Evolutionary conservation across 2,329 filamentous ascomycete species (phyloP), one percentile per base, ranked within the genome.

Genomic region (Curvularia sp.): DNA sequence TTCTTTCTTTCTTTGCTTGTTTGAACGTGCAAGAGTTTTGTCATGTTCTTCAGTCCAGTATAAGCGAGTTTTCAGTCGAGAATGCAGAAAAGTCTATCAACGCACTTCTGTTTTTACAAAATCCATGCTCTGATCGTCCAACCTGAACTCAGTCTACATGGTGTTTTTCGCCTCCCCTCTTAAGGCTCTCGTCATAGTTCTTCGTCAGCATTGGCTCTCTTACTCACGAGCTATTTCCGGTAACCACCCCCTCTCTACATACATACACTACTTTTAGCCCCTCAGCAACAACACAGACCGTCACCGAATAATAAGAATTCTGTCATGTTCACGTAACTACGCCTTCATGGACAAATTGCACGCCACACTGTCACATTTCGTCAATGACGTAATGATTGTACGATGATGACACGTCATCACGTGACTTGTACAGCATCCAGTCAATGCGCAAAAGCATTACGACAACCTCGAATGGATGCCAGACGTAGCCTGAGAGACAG

Each of bases 371-470:
- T 49, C 23, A 39, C n/a, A 21, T 25, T 18, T 36, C n/a, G 19
- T 18, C 13, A 21, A 36, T 57, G 55, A 57, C 46, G 56, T 59
- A 43, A 51, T 56, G 12, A 18, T 10, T 12, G 7, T 55, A 25
- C 56, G 53, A 32, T 46, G 12, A 41, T 51, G 47, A 55, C 53
- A 48, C 48, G 52, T 30, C 34, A 18, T 59, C 59, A 61, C 59
- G 59, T 61, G 59, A 61, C n/a, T 1, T 13, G 0, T 3, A 7
- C 18, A 21, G 45, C 30, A 25, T 3, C 23, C 7, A 2, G 48
- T 19, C 12, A 34, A 38, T 13, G 30, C 27, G 45, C 19, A 15
- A 12, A 12, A 18, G 9, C 15, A 25, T 12, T 1, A 21, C 1
- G 0, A 47, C 25, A 5, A 1, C 23, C 23, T 30, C 12, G 32